Percentiles rank a stretch among this genome's conserved stretches.
Evolutionary conservation across 2,329 filamentous ascomycete species (phyloP).

Genomic region (Aspergillus sp.): DNA sequence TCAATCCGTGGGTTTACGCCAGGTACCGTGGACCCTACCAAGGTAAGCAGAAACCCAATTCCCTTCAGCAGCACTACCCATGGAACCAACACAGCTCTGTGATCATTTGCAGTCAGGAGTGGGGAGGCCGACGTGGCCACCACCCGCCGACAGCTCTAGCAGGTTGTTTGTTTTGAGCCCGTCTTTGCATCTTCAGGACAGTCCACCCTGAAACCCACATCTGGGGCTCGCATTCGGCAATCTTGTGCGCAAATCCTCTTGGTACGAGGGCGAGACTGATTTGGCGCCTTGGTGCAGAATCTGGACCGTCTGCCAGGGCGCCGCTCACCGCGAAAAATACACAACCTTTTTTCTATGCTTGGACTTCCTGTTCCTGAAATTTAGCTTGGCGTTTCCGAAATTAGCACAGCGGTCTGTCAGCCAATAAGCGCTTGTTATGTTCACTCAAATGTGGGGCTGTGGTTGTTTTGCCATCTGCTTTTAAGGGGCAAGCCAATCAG

Average conservation of each 20-base stretch:
- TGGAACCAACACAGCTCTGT: background rate
- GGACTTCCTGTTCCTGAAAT: constrained; percentile 2
- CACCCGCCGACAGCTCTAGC: background rate
- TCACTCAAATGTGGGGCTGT: background rate
- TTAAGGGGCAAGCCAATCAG: constrained; percentile 1
- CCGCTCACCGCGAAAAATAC: background rate
- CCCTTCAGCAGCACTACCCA: constrained; percentile 1
- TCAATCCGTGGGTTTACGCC: background rate
- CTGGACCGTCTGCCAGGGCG: background rate
- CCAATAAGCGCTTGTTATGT: background rate
- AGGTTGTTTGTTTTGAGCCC: constrained; percentile 4
- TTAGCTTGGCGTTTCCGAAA: constrained; percentile 2
- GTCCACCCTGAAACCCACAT: background rate
- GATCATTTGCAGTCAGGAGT: constrained; percentile 3
- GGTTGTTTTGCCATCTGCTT: background rate
- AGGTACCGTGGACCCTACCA: background rate
- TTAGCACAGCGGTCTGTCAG: background rate
- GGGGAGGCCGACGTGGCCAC: constrained; percentile 9
- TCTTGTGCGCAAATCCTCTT: background rate
- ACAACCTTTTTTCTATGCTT: background rate
- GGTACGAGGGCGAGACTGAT: background rate
- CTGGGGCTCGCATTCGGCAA: background rate
- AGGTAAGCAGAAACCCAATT: background rate
- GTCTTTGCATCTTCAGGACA: background rate
- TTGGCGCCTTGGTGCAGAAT: background rate